Evolutionary conservation across 1,139 yeast genomes (phyloP).

Genomic region (Protomyces pachydermus): DNA sequence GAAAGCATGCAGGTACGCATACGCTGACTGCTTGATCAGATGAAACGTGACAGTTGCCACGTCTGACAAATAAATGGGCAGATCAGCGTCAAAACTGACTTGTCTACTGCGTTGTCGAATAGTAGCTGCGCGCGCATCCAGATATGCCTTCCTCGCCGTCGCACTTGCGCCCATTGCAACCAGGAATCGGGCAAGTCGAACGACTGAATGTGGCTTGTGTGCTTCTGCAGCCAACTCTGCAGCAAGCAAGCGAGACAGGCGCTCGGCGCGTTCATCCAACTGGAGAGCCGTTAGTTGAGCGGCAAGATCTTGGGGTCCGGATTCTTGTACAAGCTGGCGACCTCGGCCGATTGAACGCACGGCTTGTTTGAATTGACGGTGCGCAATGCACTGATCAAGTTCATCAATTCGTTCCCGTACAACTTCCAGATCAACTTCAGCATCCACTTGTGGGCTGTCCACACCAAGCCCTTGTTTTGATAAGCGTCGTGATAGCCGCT

Average conservation of each 20-base stretch:
- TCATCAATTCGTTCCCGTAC: slow-evolving; percentile 56
- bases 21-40: slow-evolving; percentile 48
- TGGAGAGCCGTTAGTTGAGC: slow-evolving; percentile 30
- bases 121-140: slow-evolving; percentile 47
- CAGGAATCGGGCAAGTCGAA: slow-evolving; percentile 42
- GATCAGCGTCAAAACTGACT: slow-evolving; percentile 53
- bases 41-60: slow-evolving; percentile 59
- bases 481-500: slow-evolving; percentile 15
- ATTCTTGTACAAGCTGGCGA: slow-evolving; percentile 37
- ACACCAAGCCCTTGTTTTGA: slow-evolving; percentile 40
- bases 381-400: slow-evolving; percentile 61
- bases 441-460: slow-evolving; percentile 33
- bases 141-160: slow-evolving; percentile 48
- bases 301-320: slow-evolving; percentile 33
- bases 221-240: slow-evolving; percentile 40
- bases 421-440: slow-evolving; percentile 35
- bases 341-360: slow-evolving; percentile 48
- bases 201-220: slow-evolving; percentile 32
- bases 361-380: slow-evolving; percentile 53
- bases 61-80: slow-evolving; percentile 54
- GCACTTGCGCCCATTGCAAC: slow-evolving; percentile 45
- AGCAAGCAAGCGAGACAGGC: slow-evolving; percentile 36
- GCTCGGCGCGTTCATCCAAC: slow-evolving; percentile 37
- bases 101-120: slow-evolving; percentile 40
- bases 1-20: slow-evolving; percentile 34